These are phyloP conservation scores for Saturnispora diversa DNA, from an alignment of 805 yeast species.

Conservation along the genomic window DNA sequence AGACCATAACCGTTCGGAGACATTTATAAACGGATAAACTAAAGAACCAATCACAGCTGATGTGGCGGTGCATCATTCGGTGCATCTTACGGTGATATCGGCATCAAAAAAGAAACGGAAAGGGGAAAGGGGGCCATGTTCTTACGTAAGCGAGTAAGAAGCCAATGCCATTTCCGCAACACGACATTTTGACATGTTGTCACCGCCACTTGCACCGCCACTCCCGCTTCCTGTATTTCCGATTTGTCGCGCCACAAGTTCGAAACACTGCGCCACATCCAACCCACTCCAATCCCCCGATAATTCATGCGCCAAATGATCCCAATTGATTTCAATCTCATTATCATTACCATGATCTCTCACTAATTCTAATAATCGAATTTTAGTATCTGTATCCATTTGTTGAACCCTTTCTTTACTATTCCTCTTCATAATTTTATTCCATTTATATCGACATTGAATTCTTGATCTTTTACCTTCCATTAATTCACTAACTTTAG, in stretches of 20 bases:
- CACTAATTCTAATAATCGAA: conserved; percentile 37
- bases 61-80: too few species aligned
- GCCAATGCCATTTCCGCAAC: too few species aligned
- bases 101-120: too few species aligned
- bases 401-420: conserved; percentile 36
- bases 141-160: too few species aligned
- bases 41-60: too few species aligned
- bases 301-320: neutral
- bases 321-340: neutral
- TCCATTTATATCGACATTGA: conserved; percentile 95
- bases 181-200: too few species aligned
- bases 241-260: conserved; percentile 4
- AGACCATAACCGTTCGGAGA: too few species aligned
- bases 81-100: too few species aligned
- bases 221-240: too few species aligned
- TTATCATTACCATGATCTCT: neutral
- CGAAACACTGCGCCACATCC: conserved; percentile 4
- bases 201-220: too few species aligned
- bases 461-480: conserved; percentile 83
- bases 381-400: conserved; percentile 38
- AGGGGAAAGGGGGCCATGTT: too few species aligned
- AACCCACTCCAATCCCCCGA: neutral
- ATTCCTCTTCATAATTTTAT: conserved; percentile 62
- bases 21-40: too few species aligned
- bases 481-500: conserved; percentile 82